Conservation (phyloP, 1,284 basidiomycete genomes). For the Moesziomyces parantarcticus region DNA sequence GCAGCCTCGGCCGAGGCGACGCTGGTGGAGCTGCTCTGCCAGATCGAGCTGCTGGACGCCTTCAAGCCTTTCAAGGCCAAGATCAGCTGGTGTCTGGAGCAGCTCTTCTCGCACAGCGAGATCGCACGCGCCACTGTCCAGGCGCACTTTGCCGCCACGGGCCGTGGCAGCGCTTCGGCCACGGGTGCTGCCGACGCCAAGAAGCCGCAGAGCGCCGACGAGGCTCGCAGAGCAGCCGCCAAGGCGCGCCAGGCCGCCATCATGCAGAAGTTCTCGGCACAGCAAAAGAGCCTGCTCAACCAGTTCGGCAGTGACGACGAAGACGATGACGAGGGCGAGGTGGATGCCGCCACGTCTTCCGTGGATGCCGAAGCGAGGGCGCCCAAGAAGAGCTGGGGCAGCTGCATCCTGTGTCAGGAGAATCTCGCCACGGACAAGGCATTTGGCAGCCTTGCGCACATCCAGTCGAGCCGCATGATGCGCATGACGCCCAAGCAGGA, state of each 20-base stretch:
- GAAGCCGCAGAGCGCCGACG: constrained; percentile 42
- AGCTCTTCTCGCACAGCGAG: constrained; percentile 22
- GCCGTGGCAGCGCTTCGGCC: constrained; percentile 15
- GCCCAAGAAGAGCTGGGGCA: constrained; percentile 71
- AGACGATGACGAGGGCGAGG: constrained; percentile 53
- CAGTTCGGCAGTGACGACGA: constrained; percentile 59
- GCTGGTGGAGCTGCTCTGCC: constrained; percentile 50
- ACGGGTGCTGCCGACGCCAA: constrained; percentile 4
- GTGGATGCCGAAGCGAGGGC: constrained; percentile 19
- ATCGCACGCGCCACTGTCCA: constrained; percentile 16
- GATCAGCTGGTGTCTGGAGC: constrained; percentile 57
- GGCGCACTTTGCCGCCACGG: constrained; percentile 29
- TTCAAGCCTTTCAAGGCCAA: constrained; percentile 56
- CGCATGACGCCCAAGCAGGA: constrained; percentile 80
- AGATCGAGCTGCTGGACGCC: constrained; percentile 43
- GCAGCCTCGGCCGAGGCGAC: constrained; percentile 13
- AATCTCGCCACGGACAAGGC: constrained; percentile 79
- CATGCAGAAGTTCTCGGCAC: constrained; percentile 65
- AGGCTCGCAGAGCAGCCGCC: constrained; percentile 57
- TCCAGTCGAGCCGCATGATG: constrained; percentile 89
- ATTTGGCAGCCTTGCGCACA: constrained; percentile 88
- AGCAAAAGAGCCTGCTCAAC: constrained; percentile 64
- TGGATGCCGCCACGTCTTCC: constrained; percentile 27
- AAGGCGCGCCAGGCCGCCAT: constrained; percentile 65
- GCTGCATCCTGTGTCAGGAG: constrained; percentile 98